Conservation (phyloP, 169 alveolate species). For the Perkinsus marinus region DNA sequence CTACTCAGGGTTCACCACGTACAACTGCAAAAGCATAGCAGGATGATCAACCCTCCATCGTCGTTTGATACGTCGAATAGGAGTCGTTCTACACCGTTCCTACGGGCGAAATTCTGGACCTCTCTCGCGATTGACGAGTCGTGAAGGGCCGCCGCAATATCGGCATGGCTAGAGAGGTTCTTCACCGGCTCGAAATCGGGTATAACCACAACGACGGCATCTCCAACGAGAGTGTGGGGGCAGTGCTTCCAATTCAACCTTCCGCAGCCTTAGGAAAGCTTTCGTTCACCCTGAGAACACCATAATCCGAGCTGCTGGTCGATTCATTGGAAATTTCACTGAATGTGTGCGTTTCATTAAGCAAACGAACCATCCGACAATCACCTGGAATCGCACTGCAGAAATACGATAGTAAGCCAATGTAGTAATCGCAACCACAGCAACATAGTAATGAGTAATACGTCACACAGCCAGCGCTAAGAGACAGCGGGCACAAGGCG, state of each 20-base stretch:
- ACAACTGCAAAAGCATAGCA: background rate
- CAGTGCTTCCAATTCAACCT: background rate
- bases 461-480: no score
- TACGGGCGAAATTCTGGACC: background rate
- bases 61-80: background rate
- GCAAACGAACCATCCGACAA: no score
- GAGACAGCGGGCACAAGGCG: no score
- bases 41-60: background rate
- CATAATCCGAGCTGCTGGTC: background rate
- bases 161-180: background rate
- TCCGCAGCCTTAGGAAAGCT: background rate
- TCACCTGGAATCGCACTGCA: no score
- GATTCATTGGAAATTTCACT: background rate
- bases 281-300: background rate
- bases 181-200: background rate
- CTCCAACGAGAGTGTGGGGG: background rate
- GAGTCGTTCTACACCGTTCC: background rate
- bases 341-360: no score
- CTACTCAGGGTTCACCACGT: background rate
- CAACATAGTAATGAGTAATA: no score
- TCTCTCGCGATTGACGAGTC: background rate
- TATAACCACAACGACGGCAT: background rate
- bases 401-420: no score
- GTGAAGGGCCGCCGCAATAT: background rate
- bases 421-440: no score